Percentiles rank a stretch among this genome's conserved stretches.
Conservation (phyloP, 148 eudicot species). For the Camellia granthamiana region DNA sequence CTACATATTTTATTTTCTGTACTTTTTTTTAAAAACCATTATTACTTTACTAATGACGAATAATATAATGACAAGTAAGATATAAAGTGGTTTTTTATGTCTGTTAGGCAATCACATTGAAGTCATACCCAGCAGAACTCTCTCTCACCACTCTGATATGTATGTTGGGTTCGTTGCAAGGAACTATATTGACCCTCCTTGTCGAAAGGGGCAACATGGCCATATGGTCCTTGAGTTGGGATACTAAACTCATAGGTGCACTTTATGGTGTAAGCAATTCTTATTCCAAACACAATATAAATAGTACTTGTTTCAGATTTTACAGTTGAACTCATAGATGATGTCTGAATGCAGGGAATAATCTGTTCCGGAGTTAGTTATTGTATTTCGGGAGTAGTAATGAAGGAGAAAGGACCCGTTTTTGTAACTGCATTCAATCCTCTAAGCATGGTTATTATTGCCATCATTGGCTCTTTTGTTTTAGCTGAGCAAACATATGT, state of each 20-base stretch:
- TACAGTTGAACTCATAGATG: background rate
- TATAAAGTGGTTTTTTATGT: too few species aligned
- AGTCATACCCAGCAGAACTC: slow-evolving; percentile 76
- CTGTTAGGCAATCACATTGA: slow-evolving; percentile 57
- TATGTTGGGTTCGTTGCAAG: slow-evolving; percentile 53
- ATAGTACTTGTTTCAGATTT: background rate
- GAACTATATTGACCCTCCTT: slow-evolving; percentile 43
- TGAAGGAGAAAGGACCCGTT: slow-evolving; percentile 78
- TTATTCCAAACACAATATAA: background rate
- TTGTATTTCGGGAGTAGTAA: slow-evolving; percentile 56
- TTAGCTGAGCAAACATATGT: slow-evolving; percentile 53
- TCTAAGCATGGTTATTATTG: slow-evolving; percentile 72
- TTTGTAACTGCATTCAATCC: slow-evolving; percentile 81
- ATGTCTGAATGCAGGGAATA: slow-evolving; percentile 56
- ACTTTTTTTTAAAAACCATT: too few species aligned
- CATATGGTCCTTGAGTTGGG: slow-evolving; percentile 64
- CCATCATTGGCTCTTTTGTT: slow-evolving; percentile 57
- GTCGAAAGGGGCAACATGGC: slow-evolving; percentile 47
- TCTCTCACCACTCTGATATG: slow-evolving; percentile 78
- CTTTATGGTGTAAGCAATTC: slow-evolving; percentile 52
- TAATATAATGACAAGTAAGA: too few species aligned
- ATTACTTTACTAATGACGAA: too few species aligned
- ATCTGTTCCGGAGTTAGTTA: slow-evolving; percentile 62
- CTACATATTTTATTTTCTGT: too few species aligned
- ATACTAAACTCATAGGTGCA: slow-evolving; percentile 52